Conservation (phyloP, 495 filamentous ascomycete species). For the Recurvomyces mirabilis region DNA sequence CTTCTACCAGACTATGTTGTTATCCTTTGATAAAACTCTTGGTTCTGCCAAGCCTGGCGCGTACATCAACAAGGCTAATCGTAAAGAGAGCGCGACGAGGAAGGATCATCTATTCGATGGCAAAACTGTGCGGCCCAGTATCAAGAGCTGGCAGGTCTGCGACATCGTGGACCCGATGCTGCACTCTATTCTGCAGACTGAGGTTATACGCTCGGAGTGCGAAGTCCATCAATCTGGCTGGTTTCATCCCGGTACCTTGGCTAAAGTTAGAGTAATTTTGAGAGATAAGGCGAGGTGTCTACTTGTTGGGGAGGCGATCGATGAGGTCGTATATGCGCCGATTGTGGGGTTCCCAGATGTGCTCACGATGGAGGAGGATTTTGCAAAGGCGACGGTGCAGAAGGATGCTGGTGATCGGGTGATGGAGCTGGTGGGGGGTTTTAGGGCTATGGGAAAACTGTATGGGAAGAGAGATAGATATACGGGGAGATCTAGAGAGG, state of each 20-base stretch:
- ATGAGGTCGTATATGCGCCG: constrained; percentile 38
- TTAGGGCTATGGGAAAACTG: too few species aligned
- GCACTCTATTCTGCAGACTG: constrained; percentile 31
- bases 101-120: constrained; percentile 83
- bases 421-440: constrained; percentile 11
- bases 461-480: too few species aligned
- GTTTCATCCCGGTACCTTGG: constrained; percentile 65
- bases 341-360: constrained; percentile 34
- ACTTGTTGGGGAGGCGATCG: constrained; percentile 27
- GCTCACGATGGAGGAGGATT: background rate
- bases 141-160: constrained; percentile 85
- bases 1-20: constrained; percentile 77
- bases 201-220: constrained; percentile 35
- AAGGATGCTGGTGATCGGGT: constrained; percentile 6
- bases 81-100: background rate
- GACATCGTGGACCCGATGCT: constrained; percentile 77
- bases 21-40: constrained; percentile 39
- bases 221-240: constrained; percentile 56
- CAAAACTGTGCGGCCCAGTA: constrained; percentile 42
- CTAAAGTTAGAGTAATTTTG: constrained; percentile 77
- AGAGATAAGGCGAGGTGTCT: constrained; percentile 57
- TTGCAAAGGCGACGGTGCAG: background rate
- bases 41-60: background rate
- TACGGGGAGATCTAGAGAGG: too few species aligned
- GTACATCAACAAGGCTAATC: background rate